Evolutionary conservation across 2,329 filamentous ascomycete genomes (phyloP).

Genomic region (Didymella lethalis): DNA sequence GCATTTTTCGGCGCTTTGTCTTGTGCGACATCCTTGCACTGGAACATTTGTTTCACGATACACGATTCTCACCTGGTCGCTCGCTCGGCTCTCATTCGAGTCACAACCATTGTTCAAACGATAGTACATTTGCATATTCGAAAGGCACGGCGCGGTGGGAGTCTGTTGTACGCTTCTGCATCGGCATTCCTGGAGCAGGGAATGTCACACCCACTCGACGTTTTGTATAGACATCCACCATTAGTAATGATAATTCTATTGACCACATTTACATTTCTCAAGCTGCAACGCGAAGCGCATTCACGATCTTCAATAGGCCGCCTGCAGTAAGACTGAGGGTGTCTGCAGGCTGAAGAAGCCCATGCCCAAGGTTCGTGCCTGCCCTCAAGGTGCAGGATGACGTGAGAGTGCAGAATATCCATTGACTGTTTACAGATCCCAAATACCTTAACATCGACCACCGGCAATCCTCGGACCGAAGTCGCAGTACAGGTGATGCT

Average conservation of each 20-base stretch:
- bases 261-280: neutral
- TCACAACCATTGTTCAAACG: neutral
- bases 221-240: slow-evolving; percentile 12
- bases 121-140: slow-evolving; percentile 4
- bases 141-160: neutral
- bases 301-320: neutral
- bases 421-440: neutral
- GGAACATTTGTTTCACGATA: slow-evolving; percentile 4
- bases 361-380: neutral
- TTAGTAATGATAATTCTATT: slow-evolving; percentile 11
- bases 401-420: neutral
- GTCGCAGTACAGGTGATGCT: neutral
- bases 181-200: neutral
- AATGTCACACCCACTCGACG: neutral
- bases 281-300: neutral
- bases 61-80: slow-evolving; percentile 1
- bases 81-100: neutral
- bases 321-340: neutral
- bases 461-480: neutral
- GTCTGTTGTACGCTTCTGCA: neutral
- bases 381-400: neutral
- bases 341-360: neutral
- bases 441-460: neutral
- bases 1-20: neutral
- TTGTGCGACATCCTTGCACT: slow-evolving; percentile 8